A percentile compares a stretch with the other conserved stretches of the same genome.
Evolutionary conservation across 345 rosid species (phyloP).

Genomic region (Boechera divaricarpa): DNA sequence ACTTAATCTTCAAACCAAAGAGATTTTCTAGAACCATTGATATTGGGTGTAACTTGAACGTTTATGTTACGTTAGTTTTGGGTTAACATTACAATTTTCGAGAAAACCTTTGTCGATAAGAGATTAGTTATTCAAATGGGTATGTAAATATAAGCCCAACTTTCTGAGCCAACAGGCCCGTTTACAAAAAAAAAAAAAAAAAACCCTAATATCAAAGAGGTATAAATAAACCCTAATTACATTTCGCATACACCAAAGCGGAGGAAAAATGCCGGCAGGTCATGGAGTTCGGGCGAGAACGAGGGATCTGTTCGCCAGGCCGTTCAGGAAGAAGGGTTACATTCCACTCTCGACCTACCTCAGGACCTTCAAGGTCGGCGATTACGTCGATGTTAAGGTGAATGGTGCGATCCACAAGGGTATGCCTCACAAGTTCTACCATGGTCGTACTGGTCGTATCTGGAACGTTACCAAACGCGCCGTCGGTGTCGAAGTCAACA

Average conservation of each 20-base stretch:
- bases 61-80: not conserved
- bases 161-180: not conserved
- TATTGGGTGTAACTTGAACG: not conserved
- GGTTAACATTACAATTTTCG: not conserved
- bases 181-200: not conserved
- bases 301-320: conserved; percentile 71
- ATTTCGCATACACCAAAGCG: conserved; percentile 3
- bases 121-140: not conserved
- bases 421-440: conserved; percentile 93
- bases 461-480: conserved; percentile 95
- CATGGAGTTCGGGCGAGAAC: conserved; percentile 76
- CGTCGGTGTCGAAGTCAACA: conserved; percentile 82
- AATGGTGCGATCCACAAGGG: conserved; percentile 92
- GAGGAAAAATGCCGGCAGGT: conserved; percentile 64
- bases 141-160: not conserved
- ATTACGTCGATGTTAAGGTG: conserved; percentile 77
- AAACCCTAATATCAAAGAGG: conserved; percentile 18
- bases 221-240: conserved; percentile 16
- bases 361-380: conserved; percentile 74
- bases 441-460: conserved; percentile 86
- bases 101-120: not conserved
- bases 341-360: conserved; percentile 76
- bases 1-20: not conserved
- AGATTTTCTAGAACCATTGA: not conserved
- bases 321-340: conserved; percentile 86